Evolutionary conservation across 2,329 filamentous ascomycete genomes (phyloP).

Genomic region (Epichloe typhina): DNA sequence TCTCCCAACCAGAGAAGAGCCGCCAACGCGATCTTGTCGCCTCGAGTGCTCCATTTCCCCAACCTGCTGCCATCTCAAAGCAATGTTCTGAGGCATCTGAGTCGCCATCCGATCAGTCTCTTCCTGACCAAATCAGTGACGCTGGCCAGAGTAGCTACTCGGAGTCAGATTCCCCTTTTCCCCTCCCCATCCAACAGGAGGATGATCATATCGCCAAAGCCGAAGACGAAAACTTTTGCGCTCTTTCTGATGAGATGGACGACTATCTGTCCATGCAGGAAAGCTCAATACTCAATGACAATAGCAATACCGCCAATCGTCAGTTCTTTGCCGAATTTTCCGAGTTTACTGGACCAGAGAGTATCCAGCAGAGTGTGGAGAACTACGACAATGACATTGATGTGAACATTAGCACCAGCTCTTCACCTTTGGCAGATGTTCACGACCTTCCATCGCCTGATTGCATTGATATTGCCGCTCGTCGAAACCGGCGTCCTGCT

Average conservation of each 20-base stretch:
- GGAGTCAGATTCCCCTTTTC: slow-evolving; percentile 10
- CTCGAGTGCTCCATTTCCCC: slow-evolving; percentile 27
- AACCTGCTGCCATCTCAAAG: slow-evolving; percentile 11
- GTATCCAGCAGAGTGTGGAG: background rate
- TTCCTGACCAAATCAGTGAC: slow-evolving; percentile 13
- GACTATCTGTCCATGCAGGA: slow-evolving; percentile 9
- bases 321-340: slow-evolving; percentile 5
- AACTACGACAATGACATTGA: slow-evolving; percentile 1
- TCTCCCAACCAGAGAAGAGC: slow-evolving; percentile 16
- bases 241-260: slow-evolving; percentile 7
- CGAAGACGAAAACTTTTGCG: slow-evolving; percentile 5
- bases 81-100: slow-evolving; percentile 6
- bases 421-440: slow-evolving; percentile 6
- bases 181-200: slow-evolving; percentile 2
- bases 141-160: slow-evolving; percentile 14
- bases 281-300: slow-evolving; percentile 5
- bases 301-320: slow-evolving; percentile 1
- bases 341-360: background rate
- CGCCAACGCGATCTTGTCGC: slow-evolving; percentile 24
- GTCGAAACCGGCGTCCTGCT: slow-evolving; percentile 32
- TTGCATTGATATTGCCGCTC: slow-evolving; percentile 39
- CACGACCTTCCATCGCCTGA: slow-evolving; percentile 33
- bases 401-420: background rate
- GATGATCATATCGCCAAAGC: background rate
- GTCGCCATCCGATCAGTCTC: slow-evolving; percentile 10